Conservation (phyloP, 2,329 filamentous ascomycete genomes). For the Botrytis paeoniae region DNA sequence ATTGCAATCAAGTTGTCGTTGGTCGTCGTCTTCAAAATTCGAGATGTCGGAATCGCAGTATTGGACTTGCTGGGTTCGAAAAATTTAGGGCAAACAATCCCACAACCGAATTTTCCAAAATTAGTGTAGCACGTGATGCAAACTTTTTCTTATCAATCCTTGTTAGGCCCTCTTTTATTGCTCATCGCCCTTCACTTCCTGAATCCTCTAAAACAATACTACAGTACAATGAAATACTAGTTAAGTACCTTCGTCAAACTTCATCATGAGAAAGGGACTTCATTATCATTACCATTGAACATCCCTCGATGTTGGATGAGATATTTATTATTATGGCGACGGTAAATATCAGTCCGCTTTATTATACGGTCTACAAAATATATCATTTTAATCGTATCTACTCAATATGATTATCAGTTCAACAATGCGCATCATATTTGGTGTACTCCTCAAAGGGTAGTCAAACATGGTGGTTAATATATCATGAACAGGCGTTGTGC, state of each 20-base stretch:
- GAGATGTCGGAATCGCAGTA: slow-evolving; percentile 25
- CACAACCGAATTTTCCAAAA: slow-evolving; percentile 22
- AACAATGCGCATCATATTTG: not conserved
- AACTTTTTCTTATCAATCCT: not conserved
- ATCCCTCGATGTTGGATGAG: not conserved
- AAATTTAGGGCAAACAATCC: slow-evolving; percentile 21
- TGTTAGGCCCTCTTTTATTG: slow-evolving; percentile 12
- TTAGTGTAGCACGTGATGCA: slow-evolving; percentile 13
- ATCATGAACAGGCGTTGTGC: not conserved
- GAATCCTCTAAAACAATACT: not conserved
- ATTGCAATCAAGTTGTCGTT: slow-evolving; percentile 35
- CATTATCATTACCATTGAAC: not conserved
- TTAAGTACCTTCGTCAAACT: not conserved
- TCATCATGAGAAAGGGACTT: not conserved
- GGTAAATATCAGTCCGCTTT: not conserved
- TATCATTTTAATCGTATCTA: not conserved
- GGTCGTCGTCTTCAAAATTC: slow-evolving; percentile 23
- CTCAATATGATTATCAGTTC: not conserved
- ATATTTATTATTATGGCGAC: not conserved
- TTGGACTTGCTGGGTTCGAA: slow-evolving; percentile 18
- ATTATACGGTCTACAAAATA: not conserved
- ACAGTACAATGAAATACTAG: not conserved
- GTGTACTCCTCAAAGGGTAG: not conserved
- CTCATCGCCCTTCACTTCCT: not conserved
- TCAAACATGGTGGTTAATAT: not conserved